Evolutionary conservation across 208 protist genomes (phyloP), one percentile per base, ranked within the genome.

Genomic region (Naegleria gruberi): DNA sequence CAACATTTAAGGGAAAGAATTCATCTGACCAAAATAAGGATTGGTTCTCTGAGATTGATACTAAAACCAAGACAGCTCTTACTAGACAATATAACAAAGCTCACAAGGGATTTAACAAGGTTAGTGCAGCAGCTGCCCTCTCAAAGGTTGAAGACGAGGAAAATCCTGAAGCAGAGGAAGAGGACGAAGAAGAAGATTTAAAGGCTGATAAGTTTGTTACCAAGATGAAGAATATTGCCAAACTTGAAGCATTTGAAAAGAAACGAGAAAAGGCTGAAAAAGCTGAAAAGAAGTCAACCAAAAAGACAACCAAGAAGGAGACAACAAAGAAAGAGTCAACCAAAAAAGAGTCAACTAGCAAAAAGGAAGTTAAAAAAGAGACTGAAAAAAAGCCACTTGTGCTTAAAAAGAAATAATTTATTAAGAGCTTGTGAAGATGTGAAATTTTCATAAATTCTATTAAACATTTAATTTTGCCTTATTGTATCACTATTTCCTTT

Each of bases 1-100:
- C 26, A 57, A 41, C 82, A n/a, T 86, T 86, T 86, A 86, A 86
- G n/a, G 82, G 82, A 45, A 86, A 86, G n/a, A 30, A 42, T 43
- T 8, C 19, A 17, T 23, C 15, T 30, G 82, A 86, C 15, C 43
- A 6, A 30, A 10, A 65, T 23, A 65, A 65, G 51, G 51, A 65
- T 19, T 65, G 51, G 51, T 86, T 46, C 41, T 42, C 15, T 15
- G 10, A 46, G 19, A 40, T 86, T 7, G 82, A 42, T 40, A 47
- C 82, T 1, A 37, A 30, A 43, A 46, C 43, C 15, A 86, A 86
- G 45, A 86, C 82, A 42, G 82, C 82, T 45, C 34, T 86, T 44
- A 86, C 82, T 30, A 23, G 41, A 47, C 23, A 23, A 34, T 86
- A 47, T 30, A 86, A 86, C 19, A 46, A 43, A 7, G 34, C 8